Evolutionary conservation across 2,329 filamentous ascomycete species (phyloP), one percentile per base, ranked within the genome.

Genomic region (Nemania bipapillata): DNA sequence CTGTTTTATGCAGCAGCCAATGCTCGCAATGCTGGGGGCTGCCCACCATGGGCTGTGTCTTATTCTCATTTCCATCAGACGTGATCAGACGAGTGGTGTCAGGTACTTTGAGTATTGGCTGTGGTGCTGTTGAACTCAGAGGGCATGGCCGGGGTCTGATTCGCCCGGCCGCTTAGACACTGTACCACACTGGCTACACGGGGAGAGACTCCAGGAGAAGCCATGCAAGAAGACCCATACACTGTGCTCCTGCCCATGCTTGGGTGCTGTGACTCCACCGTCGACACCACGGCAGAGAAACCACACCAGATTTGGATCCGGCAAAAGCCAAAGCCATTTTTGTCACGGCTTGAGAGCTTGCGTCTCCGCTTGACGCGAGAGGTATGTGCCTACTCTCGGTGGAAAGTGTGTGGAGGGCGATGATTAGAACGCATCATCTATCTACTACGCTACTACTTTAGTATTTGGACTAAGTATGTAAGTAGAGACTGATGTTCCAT

Each of bases 121-220:
- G 73, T 77, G 73, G 5, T 77, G 72, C 70, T 73, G 70, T 45
- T 47, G 24, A 56, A 57, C 70, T 62, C 66, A 52, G 64, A 63
- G 52, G 63, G 56, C 63, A 54, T 58, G 67, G 65, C 63, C 68
- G 65, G 66, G 66, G 68, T 52, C 52, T 72, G 63, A 65, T 69
- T 68, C 65, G 65, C 65, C 47, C 42, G 53, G 49, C 58, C 58
- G 15, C 5, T 50, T 32, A 63, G 50, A 50, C 54, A 74, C 73
- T 70, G 68, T 72, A 71, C 49, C 55, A 63, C 70, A 72, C 59
- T 72, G 68, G 66, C 74, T 75, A 74, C 74, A 74, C 70, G 50
- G 53, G 56, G 53, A 67, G 62, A 63, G 62, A 71, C 67, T 61
- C 52, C 47, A 57, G 40, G 24, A 52, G 40, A 53, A 54, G 68